phyloP scores from a whole-genome alignment of 2,329 filamentous ascomycete species.

The Aspergillus sp. region DNA sequence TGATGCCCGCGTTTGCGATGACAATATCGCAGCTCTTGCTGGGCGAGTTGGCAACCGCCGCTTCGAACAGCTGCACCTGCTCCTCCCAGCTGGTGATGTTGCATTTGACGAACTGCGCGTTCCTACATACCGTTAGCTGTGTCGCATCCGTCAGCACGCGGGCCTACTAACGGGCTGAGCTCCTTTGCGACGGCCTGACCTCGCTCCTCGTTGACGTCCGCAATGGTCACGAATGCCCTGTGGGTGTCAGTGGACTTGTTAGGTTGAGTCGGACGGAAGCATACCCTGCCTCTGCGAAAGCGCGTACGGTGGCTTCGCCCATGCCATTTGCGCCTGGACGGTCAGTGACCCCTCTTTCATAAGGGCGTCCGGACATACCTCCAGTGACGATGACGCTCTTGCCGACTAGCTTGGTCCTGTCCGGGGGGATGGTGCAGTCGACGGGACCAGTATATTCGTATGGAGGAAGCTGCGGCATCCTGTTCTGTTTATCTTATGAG shows the following conservation, averaged over 20 bases:
- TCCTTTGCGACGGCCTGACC: slow-evolving; percentile 34
- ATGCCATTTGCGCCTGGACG: slow-evolving; percentile 26
- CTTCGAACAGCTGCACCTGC: slow-evolving; percentile 43
- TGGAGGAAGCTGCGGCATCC: slow-evolving; percentile 10
- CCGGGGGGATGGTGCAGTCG: slow-evolving; percentile 23
- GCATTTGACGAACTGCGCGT: slow-evolving; percentile 38
- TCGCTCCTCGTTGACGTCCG: slow-evolving; percentile 35
- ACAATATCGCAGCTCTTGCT: slow-evolving; percentile 46
- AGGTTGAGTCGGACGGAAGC: not conserved
- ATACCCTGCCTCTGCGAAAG: slow-evolving; percentile 16
- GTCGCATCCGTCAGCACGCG: too few species aligned
- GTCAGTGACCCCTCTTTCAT: not conserved
- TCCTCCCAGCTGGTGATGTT: slow-evolving; percentile 47
- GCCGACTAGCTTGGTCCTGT: slow-evolving; percentile 38
- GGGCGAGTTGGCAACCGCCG: slow-evolving; percentile 37
- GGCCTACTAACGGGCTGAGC: slow-evolving; percentile 23
- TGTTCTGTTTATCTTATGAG: not conserved
- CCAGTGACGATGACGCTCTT: slow-evolving; percentile 52
- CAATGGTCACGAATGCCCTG: slow-evolving; percentile 21
- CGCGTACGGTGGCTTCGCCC: slow-evolving; percentile 22
- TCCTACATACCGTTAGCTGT: not conserved
- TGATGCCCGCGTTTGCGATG: slow-evolving; percentile 50
- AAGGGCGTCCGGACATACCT: slow-evolving; percentile 11
- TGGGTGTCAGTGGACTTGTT: not conserved
- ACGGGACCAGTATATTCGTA: slow-evolving; percentile 14